Evolutionary conservation across 1,284 basidiomycete species (phyloP).

Genomic region (Ganoderma sp.): DNA sequence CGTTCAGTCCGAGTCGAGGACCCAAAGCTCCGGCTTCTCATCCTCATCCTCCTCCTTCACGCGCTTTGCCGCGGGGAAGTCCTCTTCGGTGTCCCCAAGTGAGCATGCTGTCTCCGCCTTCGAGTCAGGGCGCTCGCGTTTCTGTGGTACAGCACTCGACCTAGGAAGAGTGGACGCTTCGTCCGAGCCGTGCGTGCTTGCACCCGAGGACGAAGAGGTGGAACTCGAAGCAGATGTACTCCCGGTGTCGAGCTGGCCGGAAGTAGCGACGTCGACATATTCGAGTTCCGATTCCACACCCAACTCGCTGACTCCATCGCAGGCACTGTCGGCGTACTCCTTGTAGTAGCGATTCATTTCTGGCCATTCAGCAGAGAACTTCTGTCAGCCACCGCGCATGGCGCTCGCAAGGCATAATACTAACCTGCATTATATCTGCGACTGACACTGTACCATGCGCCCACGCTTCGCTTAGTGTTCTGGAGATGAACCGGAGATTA

Average conservation of each 20-base stretch:
- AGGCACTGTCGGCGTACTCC: background rate
- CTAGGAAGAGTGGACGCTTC: background rate
- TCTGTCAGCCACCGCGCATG: background rate
- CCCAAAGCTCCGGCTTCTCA: background rate
- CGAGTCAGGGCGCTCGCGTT: background rate
- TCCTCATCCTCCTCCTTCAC: background rate
- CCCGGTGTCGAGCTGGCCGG: background rate
- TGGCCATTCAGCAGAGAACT: background rate
- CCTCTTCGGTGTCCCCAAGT: background rate
- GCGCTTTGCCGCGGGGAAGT: background rate
- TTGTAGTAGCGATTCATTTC: slow-evolving; percentile 2
- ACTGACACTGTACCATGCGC: background rate
- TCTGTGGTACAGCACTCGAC: background rate
- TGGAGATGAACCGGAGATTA: background rate
- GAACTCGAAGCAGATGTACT: background rate
- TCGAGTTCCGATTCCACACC: background rate
- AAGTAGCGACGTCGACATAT: background rate
- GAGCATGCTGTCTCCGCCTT: slow-evolving; percentile 2
- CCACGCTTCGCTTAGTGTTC: background rate
- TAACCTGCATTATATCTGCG: background rate
- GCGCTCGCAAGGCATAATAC: background rate
- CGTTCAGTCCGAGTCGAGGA: background rate
- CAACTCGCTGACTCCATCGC: background rate
- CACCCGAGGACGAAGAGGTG: background rate
- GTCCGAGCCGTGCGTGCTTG: background rate